Evolutionary conservation across 2,329 filamentous ascomycete genomes (phyloP).

Genomic region (Colletotrichum sp.): DNA sequence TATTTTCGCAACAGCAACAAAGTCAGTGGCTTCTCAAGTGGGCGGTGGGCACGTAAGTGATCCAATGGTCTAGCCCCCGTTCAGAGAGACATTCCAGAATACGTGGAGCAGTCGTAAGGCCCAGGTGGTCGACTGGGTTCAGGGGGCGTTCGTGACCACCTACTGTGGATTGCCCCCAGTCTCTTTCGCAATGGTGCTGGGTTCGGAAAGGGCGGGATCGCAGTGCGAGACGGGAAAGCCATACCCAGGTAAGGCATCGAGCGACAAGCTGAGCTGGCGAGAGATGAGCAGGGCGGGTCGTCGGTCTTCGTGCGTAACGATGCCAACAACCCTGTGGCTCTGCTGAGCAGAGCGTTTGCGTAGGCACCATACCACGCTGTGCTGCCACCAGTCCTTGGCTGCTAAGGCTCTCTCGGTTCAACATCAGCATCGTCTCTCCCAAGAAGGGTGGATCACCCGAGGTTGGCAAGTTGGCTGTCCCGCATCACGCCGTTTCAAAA

Average conservation of each 20-base stretch:
- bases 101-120: slow-evolving; percentile 12
- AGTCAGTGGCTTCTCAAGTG: not conserved
- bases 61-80: not conserved
- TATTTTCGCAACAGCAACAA: not conserved
- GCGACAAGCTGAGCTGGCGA: not conserved
- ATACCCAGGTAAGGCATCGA: not conserved
- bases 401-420: not conserved
- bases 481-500: slow-evolving; percentile 15
- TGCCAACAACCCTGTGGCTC: not conserved
- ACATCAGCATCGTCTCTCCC: not conserved
- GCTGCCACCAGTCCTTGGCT: not conserved
- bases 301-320: not conserved
- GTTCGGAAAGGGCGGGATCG: slow-evolving; percentile 17
- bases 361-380: not conserved
- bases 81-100: slow-evolving; percentile 6
- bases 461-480: not conserved
- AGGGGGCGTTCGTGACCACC: slow-evolving; percentile 8
- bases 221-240: not conserved
- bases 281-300: not conserved
- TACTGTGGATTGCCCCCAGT: not conserved
- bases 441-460: not conserved
- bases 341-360: not conserved
- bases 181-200: slow-evolving; percentile 1
- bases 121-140: not conserved
- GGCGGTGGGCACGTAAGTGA: not conserved